phyloP scores from a whole-genome alignment of 1,284 basidiomycete species.

The Ganoderma lingzhi region DNA sequence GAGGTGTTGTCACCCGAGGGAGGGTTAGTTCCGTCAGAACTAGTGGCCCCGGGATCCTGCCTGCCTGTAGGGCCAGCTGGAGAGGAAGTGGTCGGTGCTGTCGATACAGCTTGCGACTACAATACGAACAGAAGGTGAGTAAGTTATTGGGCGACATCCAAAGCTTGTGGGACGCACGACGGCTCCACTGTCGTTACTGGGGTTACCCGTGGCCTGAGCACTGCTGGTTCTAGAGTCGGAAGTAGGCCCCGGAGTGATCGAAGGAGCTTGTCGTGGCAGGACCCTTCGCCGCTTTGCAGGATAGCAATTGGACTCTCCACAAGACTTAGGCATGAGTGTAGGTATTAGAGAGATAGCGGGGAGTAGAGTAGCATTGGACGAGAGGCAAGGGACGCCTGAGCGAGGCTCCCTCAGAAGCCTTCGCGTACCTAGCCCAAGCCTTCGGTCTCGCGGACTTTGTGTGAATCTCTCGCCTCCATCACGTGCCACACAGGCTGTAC shows the following conservation, averaged over 20 bases:
- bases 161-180: not conserved
- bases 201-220: conserved; percentile 1
- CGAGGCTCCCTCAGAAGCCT: not conserved
- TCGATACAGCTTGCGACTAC: not conserved
- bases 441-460: conserved; percentile 2
- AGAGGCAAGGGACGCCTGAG: conserved; percentile 8
- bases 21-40: not conserved
- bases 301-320: conserved; percentile 7
- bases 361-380: conserved; percentile 16
- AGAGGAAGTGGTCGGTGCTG: conserved; percentile 14
- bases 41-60: not conserved
- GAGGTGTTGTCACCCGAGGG: not conserved
- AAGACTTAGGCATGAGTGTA: conserved; percentile 6
- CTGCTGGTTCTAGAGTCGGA: conserved; percentile 6
- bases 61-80: conserved; percentile 9
- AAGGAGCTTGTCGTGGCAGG: conserved; percentile 24
- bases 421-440: not conserved
- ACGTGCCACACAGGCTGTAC: conserved; percentile 2
- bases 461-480: not conserved
- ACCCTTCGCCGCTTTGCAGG: conserved; percentile 13
- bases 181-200: not conserved
- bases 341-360: not conserved
- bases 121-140: not conserved
- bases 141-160: not conserved
- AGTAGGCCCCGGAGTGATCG: conserved; percentile 22